These are phyloP conservation scores for Oryza glaberrima DNA, from an alignment of 176 grass and related monocot genomes.

Conservation along the genomic window DNA sequence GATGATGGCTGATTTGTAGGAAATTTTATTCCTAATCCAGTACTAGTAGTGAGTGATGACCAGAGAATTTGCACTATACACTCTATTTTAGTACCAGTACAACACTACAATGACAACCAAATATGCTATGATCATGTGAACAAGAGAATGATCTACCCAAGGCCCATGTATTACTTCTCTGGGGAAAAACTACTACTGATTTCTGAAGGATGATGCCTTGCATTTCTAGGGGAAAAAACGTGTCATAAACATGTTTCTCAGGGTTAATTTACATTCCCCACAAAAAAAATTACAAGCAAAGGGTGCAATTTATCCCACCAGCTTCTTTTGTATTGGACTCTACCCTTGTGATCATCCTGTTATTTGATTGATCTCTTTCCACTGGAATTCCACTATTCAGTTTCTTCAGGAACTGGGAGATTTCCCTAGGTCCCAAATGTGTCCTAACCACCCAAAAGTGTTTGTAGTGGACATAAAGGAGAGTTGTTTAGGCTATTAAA, in stretches of 20 bases:
- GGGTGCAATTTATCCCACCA: not conserved
- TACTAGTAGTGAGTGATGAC: not conserved
- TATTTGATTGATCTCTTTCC: not conserved
- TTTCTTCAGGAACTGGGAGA: not conserved
- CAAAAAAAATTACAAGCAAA: too few species aligned
- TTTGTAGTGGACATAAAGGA: not conserved
- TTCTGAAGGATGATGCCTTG: not conserved
- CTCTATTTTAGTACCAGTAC: not conserved
- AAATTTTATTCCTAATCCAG: not conserved
- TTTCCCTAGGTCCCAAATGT: not conserved
- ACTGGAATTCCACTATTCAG: not conserved
- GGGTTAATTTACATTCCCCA: too few species aligned
- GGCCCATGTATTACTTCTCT: not conserved
- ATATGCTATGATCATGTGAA: constrained; percentile 7
- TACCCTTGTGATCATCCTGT: not conserved
- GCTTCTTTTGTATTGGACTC: not conserved
- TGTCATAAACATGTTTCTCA: not conserved
- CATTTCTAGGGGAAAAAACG: not conserved
- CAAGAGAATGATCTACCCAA: not conserved
- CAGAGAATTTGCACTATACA: not conserved
- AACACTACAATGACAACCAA: not conserved
- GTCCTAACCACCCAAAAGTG: not conserved
- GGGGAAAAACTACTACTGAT: not conserved
- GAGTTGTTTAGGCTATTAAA: not conserved
- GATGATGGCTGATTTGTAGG: not conserved